A percentile compares a stretch with the other conserved stretches of the same genome.
Evolutionary conservation across 1,139 yeast genomes (phyloP).

Genomic region (Geotrichum siamense): DNA sequence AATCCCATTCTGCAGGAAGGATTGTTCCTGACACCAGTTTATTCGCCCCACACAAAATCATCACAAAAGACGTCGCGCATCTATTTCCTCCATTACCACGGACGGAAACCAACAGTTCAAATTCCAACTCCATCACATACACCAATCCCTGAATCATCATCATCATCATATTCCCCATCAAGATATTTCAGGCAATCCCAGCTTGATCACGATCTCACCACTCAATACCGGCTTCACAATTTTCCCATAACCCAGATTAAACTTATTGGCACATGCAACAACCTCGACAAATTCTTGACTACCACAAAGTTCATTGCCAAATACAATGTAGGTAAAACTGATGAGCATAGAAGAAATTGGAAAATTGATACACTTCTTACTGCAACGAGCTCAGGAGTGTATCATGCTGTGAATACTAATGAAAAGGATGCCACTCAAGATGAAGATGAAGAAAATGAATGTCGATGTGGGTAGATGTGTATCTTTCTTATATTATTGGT

Average conservation of each 20-base stretch:
- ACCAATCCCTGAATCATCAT: neutral
- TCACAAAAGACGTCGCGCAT: neutral
- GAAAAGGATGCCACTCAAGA: too few relatives aligned
- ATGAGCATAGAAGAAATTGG: slow-evolving; percentile 2
- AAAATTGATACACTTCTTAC: too few relatives aligned
- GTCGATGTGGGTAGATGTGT: too few relatives aligned
- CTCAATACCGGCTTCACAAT: neutral
- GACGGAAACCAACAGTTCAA: slow-evolving; percentile 4
- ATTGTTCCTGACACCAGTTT: too few relatives aligned
- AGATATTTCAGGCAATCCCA: neutral
- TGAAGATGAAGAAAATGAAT: too few relatives aligned
- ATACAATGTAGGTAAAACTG: slow-evolving; percentile 7
- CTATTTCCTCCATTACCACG: slow-evolving; percentile 11
- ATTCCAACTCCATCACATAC: too few relatives aligned
- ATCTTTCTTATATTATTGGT: too few relatives aligned
- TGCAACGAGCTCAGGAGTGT: too few relatives aligned
- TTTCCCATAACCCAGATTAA: slow-evolving; percentile 2
- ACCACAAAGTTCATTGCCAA: slow-evolving; percentile 9
- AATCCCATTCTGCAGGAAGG: slow-evolving; percentile 3
- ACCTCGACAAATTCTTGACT: slow-evolving; percentile 1
- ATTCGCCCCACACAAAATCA: slow-evolving; percentile 1
- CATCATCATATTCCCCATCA: neutral
- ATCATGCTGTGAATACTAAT: too few relatives aligned
- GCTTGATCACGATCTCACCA: neutral
- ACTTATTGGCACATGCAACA: neutral